Percentiles rank a stretch among this genome's conserved stretches.
phyloP scores from a whole-genome alignment of 2,329 filamentous ascomycete genomes.

The Pezizomycotina sp. region DNA sequence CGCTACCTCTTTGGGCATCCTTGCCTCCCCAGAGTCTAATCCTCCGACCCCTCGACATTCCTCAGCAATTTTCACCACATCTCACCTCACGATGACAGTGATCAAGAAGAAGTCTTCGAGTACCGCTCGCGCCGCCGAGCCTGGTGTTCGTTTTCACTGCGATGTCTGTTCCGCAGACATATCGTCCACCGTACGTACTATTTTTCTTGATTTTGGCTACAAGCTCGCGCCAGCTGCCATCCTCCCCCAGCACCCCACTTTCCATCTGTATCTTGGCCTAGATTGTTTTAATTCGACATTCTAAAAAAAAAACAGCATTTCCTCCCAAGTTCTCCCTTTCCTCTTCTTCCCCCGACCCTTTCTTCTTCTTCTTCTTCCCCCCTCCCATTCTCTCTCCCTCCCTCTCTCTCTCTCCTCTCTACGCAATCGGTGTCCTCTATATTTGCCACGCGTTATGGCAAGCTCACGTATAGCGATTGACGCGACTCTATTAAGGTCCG shows the following conservation, averaged over 20 bases:
- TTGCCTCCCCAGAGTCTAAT: too few relatives aligned
- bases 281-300: background rate
- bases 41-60: too few relatives aligned
- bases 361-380: too few relatives aligned
- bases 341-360: too few relatives aligned
- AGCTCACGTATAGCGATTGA: too few relatives aligned
- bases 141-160: constrained; percentile 88
- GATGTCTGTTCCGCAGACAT: constrained; percentile 95
- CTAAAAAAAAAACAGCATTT: too few relatives aligned
- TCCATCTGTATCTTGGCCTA: background rate
- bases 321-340: too few relatives aligned
- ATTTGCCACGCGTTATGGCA: too few relatives aligned
- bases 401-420: background rate
- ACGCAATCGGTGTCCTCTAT: too few relatives aligned
- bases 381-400: background rate
- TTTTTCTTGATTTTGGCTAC: constrained; percentile 4
- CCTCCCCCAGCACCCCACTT: background rate
- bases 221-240: background rate
- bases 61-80: too few relatives aligned
- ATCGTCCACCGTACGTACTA: constrained; percentile 66
- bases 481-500: constrained; percentile 66
- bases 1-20: too few relatives aligned
- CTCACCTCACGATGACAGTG: constrained; percentile 53
- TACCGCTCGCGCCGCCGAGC: constrained; percentile 49
- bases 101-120: constrained; percentile 63